Evolutionary conservation across 805 yeast genomes (phyloP).

Genomic region (Komagataella pseudopastoris): DNA sequence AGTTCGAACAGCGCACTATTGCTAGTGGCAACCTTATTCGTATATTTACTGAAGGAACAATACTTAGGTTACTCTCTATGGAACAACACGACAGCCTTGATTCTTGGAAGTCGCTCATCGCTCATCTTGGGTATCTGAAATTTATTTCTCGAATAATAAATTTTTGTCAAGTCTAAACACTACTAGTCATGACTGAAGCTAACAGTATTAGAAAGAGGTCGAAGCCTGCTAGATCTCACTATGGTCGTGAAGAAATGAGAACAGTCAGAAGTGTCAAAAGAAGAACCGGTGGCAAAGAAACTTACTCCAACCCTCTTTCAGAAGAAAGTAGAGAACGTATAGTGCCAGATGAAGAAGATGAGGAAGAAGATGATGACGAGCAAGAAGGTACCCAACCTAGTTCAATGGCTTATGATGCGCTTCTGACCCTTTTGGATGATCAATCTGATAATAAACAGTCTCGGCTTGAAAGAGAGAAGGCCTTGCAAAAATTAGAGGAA

Average conservation of each 20-base stretch:
- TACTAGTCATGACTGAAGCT: neutral
- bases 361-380: conserved; percentile 11
- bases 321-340: conserved; percentile 8
- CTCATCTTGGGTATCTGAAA: neutral
- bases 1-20: no score
- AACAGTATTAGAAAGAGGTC: conserved; percentile 5
- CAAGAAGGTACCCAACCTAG: conserved; percentile 8
- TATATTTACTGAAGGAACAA: no score
- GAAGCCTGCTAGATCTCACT: conserved; percentile 11
- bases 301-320: conserved; percentile 6
- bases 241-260: conserved; percentile 52
- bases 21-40: no score
- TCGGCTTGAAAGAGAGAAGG: conserved; percentile 6
- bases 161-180: neutral
- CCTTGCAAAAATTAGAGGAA: conserved; percentile 1
- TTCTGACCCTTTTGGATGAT: conserved; percentile 47
- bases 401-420: conserved; percentile 45
- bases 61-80: no score
- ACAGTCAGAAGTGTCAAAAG: conserved; percentile 41
- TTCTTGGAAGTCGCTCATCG: neutral
- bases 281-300: conserved; percentile 14
- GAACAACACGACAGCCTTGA: neutral
- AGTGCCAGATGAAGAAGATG: conserved; percentile 5
- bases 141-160: neutral
- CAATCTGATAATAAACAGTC: conserved; percentile 16